These are phyloP conservation scores for Salicornia ramosissima DNA, from an alignment of 148 eudicot species.

Conservation along the genomic window DNA sequence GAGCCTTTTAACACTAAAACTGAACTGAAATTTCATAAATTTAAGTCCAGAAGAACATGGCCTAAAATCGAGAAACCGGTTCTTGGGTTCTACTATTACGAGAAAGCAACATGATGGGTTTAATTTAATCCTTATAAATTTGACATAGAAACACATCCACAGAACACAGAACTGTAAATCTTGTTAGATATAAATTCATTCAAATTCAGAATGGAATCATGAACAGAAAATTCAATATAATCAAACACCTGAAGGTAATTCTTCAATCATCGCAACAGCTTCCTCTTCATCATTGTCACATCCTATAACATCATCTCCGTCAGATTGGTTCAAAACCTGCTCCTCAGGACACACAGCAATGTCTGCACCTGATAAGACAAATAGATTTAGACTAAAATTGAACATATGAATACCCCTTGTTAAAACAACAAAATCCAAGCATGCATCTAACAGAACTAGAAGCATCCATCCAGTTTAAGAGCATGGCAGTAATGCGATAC, in stretches of 20 bases:
- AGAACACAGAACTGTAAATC: background rate
- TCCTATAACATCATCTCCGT: slow-evolving; percentile 52
- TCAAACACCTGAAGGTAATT: slow-evolving; percentile 59
- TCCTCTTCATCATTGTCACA: slow-evolving; percentile 76
- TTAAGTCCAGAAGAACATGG: no score
- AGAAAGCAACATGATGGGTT: background rate
- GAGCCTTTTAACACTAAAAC: no score
- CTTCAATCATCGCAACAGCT: slow-evolving; percentile 72
- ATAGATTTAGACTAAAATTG: background rate
- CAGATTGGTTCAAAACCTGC: slow-evolving; percentile 67
- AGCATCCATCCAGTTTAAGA: background rate
- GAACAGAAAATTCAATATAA: background rate
- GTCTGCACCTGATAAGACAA: slow-evolving; percentile 44
- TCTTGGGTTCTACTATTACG: background rate
- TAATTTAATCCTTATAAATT: background rate
- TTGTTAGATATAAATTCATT: background rate
- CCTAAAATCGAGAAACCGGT: no score
- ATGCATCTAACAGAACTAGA: background rate
- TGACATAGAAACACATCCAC: background rate
- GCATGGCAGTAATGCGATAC: background rate
- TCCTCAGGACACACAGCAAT: slow-evolving; percentile 64
- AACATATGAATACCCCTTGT: background rate
- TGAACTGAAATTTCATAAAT: no score
- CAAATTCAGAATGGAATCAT: background rate
- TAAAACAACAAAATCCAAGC: background rate